phyloP scores from a whole-genome alignment of 108 stramenopile species.

The Nannochloropsis salina region DNA sequence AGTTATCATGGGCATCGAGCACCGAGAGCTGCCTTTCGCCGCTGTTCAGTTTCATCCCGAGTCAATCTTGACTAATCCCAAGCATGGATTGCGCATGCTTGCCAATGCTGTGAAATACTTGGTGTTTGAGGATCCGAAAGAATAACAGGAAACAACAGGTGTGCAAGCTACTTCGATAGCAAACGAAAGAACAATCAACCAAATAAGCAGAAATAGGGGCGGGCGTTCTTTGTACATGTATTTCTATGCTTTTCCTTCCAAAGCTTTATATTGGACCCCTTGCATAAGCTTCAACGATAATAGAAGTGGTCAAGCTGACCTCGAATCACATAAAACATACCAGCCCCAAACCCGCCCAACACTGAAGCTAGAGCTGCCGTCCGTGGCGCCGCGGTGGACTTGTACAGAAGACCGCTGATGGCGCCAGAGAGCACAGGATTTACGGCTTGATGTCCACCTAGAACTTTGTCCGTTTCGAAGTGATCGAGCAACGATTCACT shows the following conservation, averaged over 20 bases:
- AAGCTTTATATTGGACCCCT: too few relatives aligned
- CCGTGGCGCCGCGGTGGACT: constrained; percentile 5
- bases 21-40: constrained; percentile 81
- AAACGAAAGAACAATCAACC: constrained; percentile 9
- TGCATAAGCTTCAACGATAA: background rate
- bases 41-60: constrained; percentile 99
- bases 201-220: background rate
- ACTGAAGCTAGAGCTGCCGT: background rate
- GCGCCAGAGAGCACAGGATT: background rate
- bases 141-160: background rate
- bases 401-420: background rate
- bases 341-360: background rate
- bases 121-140: background rate
- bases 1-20: constrained; percentile 90
- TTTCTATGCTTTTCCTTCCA: background rate
- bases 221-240: background rate
- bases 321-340: background rate
- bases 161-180: background rate
- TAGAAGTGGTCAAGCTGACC: background rate
- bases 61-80: constrained; percentile 84
- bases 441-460: background rate
- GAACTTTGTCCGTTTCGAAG: background rate
- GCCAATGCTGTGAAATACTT: constrained; percentile 68
- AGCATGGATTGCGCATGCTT: constrained; percentile 77
- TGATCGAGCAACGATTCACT: constrained; percentile 12